Evolutionary conservation across 306 rosid species (phyloP), one percentile per base, ranked within the genome.

Genomic region (Parietaria judaica): DNA sequence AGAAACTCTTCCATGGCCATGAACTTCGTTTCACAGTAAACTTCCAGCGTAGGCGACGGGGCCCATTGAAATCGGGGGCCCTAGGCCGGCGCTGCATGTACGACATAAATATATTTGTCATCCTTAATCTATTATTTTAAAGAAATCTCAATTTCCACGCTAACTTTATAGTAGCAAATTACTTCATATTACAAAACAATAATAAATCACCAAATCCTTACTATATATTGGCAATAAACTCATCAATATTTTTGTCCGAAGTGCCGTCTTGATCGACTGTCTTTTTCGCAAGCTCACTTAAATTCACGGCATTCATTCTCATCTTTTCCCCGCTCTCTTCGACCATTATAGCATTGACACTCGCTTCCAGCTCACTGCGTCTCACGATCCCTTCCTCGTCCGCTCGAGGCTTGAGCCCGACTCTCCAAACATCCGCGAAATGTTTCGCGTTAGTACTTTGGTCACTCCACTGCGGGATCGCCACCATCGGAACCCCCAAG

Each of bases 391-490:
- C 67, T 3, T 54, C 35, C 54, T 44, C 56, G 39, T 45, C 48
- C 12, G 11, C 36, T 39, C 31, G 11, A 14, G 51, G 61, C 36
- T 5, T 68, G 13, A 68, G 34, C 35, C 73, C 73, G 51, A 68
- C 65, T 60, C 53, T 60, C 73, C 66, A 60, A 13, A 60, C 59
- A 51, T 68, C 73, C 60, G 16, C 23, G 11, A 60, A 12, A 15
- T 47, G 44, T 7, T 53, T 60, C 1, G 73, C 73, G 52, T 68
- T 68, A 12, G 73, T 68, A 34, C 5, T 9, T 36, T 61, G 67
- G 34, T 69, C 67, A 11, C 49, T 53, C 73, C 73, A 69, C 4
- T 69, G 67, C 0, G 67, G 73, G 35, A 61, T 49, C 0, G n/a
- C 56, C 14, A 69, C 67, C 62, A 54, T 68, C 16, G 72, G 53